Evolutionary conservation across 78 protist genomes (phyloP), one percentile per base, ranked within the genome.

Genomic region (Cavenderia fasciculata): DNA sequence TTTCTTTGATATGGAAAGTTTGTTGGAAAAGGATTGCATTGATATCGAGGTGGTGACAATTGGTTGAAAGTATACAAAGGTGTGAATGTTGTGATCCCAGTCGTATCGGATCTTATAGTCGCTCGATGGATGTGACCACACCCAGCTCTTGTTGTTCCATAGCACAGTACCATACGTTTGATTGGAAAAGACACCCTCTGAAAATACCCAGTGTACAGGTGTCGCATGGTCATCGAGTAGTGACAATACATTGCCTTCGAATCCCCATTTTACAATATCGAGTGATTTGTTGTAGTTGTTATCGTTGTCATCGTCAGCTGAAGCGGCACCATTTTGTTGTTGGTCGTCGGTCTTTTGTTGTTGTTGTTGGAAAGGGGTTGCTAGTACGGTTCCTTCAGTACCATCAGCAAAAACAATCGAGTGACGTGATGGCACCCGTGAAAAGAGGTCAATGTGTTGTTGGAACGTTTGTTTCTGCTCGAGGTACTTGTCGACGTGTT

Each of bases 101-200:
- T 56, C 57, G 47, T 56, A 82, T 41, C 56, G n/a, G 33, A 82
- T 82, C 44, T 56, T 82, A 57, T 82, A 82, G 23, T 59, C 65
- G 31, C 79, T 82, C 59, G 43, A 68, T 19, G 71, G 62, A 31
- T 82, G 90, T 3, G 78, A 38, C 90, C 90, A 82, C 2, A 59
- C 18, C 90, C 90, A 82, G n/a, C 44, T 31, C 41, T 68, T 65
- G 54, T 72, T 61, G 40, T 82, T 82, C 90, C 90, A 82, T 2
- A 70, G 0, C 12, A 82, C 75, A 3, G 18, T 14, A 33, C 90
- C 90, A 36, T 66, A 66, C 31, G 36, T 49, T 31, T 82, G 36
- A 43, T 72, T 68, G 33, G 41, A 36, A 40, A 82, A 82, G 44
- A n/a, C 25, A 43, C 90, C 90, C 14, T 59, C 59, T 25, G 21